phyloP scores from a whole-genome alignment of 169 alveolate species.

The Plasmodium gaboni region DNA sequence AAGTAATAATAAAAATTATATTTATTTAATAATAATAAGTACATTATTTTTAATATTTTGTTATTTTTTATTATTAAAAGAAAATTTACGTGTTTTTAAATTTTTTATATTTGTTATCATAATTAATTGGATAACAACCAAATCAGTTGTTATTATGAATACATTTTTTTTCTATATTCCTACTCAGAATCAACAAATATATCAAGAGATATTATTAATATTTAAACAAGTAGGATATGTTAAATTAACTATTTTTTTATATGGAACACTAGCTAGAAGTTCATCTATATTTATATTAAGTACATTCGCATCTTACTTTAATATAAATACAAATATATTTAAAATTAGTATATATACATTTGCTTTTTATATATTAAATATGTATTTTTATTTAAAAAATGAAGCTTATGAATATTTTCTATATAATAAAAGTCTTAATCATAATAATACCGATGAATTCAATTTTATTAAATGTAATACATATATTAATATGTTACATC shows the following conservation, averaged over 20 bases:
- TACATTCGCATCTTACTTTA: constrained; percentile 73
- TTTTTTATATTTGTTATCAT: constrained; percentile 70
- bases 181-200: constrained; percentile 40
- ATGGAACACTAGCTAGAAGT: constrained; percentile 71
- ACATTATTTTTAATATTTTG: constrained; percentile 41
- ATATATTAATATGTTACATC: constrained; percentile 42
- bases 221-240: constrained; percentile 49
- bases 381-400: constrained; percentile 69
- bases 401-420: constrained; percentile 61
- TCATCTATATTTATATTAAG: constrained; percentile 68
- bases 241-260: constrained; percentile 44
- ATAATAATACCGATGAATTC: background rate
- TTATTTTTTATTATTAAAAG: constrained; percentile 37
- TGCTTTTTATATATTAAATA: constrained; percentile 44
- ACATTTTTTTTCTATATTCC: constrained; percentile 58
- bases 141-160: constrained; percentile 63
- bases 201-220: constrained; percentile 36
- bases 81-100: constrained; percentile 50
- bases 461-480: constrained; percentile 69
- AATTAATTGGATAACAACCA: constrained; percentile 64
- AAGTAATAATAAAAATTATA: constrained; percentile 47
- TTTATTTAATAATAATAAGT: constrained; percentile 37
- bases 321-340: constrained; percentile 45
- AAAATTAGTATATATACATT: constrained; percentile 45
- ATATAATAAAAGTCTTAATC: background rate